Evolutionary conservation across 2,329 filamentous ascomycete genomes (phyloP), one percentile per base, ranked within the genome.

Genomic region (Corynespora cassiicola): DNA sequence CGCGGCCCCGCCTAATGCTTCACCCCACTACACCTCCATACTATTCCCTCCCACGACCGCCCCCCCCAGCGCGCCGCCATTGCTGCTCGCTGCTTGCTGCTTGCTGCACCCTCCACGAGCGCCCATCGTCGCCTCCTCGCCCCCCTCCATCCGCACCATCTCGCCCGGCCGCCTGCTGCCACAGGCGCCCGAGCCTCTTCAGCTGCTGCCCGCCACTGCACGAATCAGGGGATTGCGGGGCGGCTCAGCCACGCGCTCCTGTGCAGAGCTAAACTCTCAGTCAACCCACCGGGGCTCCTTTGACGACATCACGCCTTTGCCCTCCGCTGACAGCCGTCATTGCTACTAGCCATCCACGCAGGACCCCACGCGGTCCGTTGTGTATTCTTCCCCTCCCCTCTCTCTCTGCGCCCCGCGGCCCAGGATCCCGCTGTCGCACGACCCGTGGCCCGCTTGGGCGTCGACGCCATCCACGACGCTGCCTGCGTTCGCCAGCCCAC

Each of bases 381-480:
- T 31, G 25, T 47, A 42, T 47, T 50, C 42, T 47, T 44, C n/a
- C n/a, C n/a, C n/a, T n/a, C n/a, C n/a, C n/a, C n/a, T n/a, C n/a
- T n/a, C n/a, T 37, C 35, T 32, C 38, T 31, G 36, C 37, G 23
- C 30, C 34, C 25, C 35, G 20, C 39, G 15, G 26, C n/a, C 39
- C 19, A 10, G 16, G 22, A 36, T n/a, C 16, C 18, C 17, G n/a
- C 47, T 36, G 42, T 39, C 42, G 40, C 33, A 38, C 43, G 31
- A 25, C 38, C 43, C 52, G 40, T 42, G 42, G 52, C 53, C 57
- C 47, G 49, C 48, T 53, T 56, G 54, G 53, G 54, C 56, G 35
- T 50, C 53, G 44, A 53, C 52, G 36, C 43, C 47, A 26, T 29
- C 35, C 26, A 17, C 39, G 35, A 42, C 42, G 39, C 47, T 45